A percentile compares a stretch with the other conserved stretches of the same genome.
phyloP scores from a whole-genome alignment of 805 yeast genomes.

The Yarrowia phangngaensis region DNA sequence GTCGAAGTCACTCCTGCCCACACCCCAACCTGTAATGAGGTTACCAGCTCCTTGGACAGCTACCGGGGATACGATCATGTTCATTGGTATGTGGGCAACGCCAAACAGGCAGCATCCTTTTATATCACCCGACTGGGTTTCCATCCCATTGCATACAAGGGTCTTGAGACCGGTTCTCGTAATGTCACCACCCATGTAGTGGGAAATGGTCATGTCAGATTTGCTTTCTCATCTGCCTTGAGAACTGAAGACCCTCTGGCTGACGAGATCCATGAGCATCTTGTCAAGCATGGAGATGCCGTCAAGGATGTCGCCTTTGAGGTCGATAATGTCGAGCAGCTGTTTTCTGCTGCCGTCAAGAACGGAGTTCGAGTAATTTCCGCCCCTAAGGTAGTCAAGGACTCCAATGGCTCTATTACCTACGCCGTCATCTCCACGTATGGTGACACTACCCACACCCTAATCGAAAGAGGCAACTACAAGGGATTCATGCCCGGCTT shows the following conservation, averaged over 20 bases:
- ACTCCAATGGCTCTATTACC: slow-evolving; percentile 50
- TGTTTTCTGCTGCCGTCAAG: slow-evolving; percentile 47
- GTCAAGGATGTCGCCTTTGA: slow-evolving; percentile 70
- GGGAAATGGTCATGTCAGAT: slow-evolving; percentile 49
- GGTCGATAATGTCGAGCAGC: slow-evolving; percentile 51
- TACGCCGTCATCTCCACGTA: slow-evolving; percentile 51
- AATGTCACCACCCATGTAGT: slow-evolving; percentile 58
- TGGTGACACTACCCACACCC: slow-evolving; percentile 68
- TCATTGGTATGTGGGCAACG: slow-evolving; percentile 70
- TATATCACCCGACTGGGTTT: slow-evolving; percentile 61
- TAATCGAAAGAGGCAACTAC: slow-evolving; percentile 48
- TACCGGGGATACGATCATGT: slow-evolving; percentile 56
- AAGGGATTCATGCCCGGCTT: slow-evolving; percentile 53
- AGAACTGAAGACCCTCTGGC: slow-evolving; percentile 37
- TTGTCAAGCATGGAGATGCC: slow-evolving; percentile 66
- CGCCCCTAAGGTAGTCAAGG: slow-evolving; percentile 39
- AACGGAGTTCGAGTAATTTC: slow-evolving; percentile 50
- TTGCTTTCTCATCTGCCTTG: slow-evolving; percentile 47
- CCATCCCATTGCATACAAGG: slow-evolving; percentile 55
- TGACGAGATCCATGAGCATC: slow-evolving; percentile 46
- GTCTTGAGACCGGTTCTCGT: slow-evolving; percentile 65
- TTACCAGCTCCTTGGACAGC: slow-evolving; percentile 20
- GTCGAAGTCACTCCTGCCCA: slow-evolving; percentile 25
- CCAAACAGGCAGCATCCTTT: slow-evolving; percentile 57
- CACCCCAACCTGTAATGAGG: slow-evolving; percentile 22